Conservation (phyloP, 495 filamentous ascomycete genomes). For the Aspergillus sparsus region DNA sequence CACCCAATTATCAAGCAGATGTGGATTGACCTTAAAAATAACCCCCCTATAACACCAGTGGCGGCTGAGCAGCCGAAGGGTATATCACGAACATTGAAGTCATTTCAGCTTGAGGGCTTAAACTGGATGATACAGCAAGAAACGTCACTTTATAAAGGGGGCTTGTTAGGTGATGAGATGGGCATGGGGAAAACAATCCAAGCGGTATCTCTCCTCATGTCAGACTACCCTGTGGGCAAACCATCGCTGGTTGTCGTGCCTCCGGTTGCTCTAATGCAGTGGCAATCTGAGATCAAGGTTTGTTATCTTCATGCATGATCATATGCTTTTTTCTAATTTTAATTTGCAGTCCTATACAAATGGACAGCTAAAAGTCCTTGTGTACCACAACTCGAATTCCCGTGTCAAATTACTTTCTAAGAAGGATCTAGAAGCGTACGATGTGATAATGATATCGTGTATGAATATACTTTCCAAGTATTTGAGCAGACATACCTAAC, state of each 20-base stretch:
- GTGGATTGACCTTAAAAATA: constrained; percentile 74
- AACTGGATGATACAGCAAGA: constrained; percentile 94
- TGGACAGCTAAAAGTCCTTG: constrained; percentile 81
- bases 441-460: constrained; percentile 95
- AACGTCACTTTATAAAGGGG: constrained; percentile 78
- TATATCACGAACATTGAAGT: constrained; percentile 81
- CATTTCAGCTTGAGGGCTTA: constrained; percentile 89
- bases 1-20: constrained; percentile 80
- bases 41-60: constrained; percentile 63
- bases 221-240: constrained; percentile 79
- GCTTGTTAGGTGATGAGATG: constrained; percentile 94
- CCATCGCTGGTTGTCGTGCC: constrained; percentile 90
- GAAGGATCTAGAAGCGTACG: constrained; percentile 74
- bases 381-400: constrained; percentile 83
- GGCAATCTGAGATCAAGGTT: constrained; percentile 84
- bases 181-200: constrained; percentile 99
- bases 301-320: constrained; percentile 3
- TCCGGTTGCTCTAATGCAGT: constrained; percentile 95
- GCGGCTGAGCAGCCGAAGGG: constrained; percentile 72
- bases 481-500: constrained; percentile 20
- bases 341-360: constrained; percentile 70
- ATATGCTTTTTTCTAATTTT: constrained; percentile 1
- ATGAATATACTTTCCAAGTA: constrained; percentile 7
- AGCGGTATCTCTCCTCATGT: constrained; percentile 95
- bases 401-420: constrained; percentile 73